A percentile compares a stretch with the other conserved stretches of the same genome.
Conservation (phyloP, 169 alveolate genomes). For the Neospora caninum region DNA sequence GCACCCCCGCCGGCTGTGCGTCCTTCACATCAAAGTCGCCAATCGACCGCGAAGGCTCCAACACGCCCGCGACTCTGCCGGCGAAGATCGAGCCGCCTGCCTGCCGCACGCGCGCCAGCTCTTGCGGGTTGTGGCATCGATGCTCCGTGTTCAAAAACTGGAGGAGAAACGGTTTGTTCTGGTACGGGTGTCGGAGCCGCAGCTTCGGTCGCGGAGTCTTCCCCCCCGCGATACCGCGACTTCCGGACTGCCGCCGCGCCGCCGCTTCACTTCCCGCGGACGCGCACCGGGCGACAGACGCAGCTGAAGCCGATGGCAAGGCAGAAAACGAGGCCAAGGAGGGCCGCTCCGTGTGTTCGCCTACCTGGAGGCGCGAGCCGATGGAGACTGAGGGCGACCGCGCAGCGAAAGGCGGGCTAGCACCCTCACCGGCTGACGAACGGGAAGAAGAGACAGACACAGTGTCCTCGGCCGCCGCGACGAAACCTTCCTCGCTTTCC, state of each 20-base stretch:
- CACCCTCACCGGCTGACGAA: background rate
- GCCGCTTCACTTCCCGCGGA: too few species aligned
- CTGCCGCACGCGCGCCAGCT: constrained; percentile 33
- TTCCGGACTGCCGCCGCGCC: background rate
- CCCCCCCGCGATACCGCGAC: background rate
- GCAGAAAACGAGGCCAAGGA: background rate
- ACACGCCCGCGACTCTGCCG: constrained; percentile 54
- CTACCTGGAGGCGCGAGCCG: background rate
- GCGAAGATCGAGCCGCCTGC: constrained; percentile 6
- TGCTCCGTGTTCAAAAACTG: constrained; percentile 54
- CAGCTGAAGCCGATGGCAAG: background rate
- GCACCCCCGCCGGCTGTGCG: constrained; percentile 45
- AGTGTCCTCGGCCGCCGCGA: background rate
- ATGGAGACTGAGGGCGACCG: background rate
- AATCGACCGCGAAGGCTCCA: constrained; percentile 66
- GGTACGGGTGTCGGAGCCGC: constrained; percentile 4
- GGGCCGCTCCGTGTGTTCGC: background rate
- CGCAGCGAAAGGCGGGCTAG: background rate
- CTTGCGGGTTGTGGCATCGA: constrained; percentile 42
- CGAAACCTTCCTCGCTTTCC: background rate
- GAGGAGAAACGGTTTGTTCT: background rate
- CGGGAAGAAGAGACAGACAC: background rate
- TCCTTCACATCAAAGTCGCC: constrained; percentile 70
- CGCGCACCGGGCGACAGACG: too few species aligned
- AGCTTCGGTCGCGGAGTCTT: background rate